phyloP scores from a whole-genome alignment of 2,329 filamentous ascomycete species.

The Trichoderma atrobrunneum region DNA sequence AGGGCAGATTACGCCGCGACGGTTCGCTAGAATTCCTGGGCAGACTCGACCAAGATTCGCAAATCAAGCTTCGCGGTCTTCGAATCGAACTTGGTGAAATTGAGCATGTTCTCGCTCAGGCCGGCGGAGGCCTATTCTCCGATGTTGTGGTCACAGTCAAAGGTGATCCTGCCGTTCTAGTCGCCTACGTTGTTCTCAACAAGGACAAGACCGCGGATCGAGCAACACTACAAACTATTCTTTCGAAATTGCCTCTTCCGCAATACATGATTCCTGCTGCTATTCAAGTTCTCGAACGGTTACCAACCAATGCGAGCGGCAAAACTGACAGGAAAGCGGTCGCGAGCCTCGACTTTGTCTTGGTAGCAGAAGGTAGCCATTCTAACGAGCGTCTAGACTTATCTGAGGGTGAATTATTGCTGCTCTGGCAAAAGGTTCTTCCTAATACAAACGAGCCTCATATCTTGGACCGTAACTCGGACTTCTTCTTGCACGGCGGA shows the following conservation, averaged over 20 bases:
- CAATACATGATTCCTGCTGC: neutral
- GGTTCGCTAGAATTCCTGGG: neutral
- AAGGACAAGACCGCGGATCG: neutral
- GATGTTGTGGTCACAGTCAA: neutral
- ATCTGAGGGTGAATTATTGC: neutral
- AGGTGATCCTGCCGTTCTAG: neutral
- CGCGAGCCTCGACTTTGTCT: neutral
- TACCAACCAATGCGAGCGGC: neutral
- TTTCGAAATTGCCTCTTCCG: neutral
- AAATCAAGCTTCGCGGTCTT: neutral
- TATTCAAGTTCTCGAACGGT: neutral
- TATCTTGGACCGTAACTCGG: neutral
- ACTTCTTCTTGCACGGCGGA: neutral
- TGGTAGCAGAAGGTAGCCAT: neutral
- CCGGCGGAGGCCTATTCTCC: neutral
- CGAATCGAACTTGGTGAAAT: neutral
- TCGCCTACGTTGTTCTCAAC: neutral
- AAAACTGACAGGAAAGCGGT: neutral
- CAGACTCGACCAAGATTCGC: neutral
- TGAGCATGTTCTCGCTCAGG: neutral
- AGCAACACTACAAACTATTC: neutral
- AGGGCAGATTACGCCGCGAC: neutral
- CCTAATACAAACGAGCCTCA: neutral
- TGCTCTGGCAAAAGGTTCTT: neutral
- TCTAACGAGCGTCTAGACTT: neutral